A percentile compares a stretch with the other conserved stretches of the same genome.
These are phyloP conservation scores for Akanthomyces uredinophilus DNA, from an alignment of 2,329 filamentous ascomycete species.

Conservation along the genomic window DNA sequence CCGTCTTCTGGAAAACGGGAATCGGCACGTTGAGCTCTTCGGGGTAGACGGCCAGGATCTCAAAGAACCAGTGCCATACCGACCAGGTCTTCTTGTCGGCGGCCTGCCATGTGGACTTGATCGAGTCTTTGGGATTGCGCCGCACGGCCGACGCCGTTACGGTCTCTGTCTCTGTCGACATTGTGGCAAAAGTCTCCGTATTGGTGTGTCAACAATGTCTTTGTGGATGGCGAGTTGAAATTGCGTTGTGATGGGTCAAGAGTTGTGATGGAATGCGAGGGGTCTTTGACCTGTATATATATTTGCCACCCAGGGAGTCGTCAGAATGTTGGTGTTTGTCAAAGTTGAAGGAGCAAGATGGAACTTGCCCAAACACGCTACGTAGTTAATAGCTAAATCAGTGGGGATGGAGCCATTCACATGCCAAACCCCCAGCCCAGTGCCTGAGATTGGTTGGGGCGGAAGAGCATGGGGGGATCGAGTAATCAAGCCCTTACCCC, in stretches of 20 bases:
- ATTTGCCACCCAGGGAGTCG: not conserved
- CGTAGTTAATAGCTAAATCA: not conserved
- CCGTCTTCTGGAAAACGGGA: constrained; percentile 35
- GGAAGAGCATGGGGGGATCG: not conserved
- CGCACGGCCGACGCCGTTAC: constrained; percentile 4
- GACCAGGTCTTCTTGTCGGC: constrained; percentile 27
- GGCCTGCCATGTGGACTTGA: constrained; percentile 36
- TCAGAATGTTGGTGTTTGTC: not conserved
- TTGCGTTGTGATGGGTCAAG: not conserved
- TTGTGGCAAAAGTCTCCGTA: not conserved
- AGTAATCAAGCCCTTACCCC: constrained; percentile 2
- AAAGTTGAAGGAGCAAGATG: not conserved
- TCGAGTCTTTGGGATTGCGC: constrained; percentile 28
- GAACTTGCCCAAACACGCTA: not conserved
- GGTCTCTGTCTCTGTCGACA: constrained; percentile 12
- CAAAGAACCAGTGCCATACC: constrained; percentile 27
- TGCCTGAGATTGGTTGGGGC: constrained; percentile 7
- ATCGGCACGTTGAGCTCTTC: constrained; percentile 25
- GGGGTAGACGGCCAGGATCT: constrained; percentile 27
- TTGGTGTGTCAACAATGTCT: not conserved
- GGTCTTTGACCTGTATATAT: not conserved
- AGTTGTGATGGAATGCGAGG: not conserved
- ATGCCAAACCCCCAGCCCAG: not conserved
- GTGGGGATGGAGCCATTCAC: not conserved
- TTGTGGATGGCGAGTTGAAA: not conserved